Evolutionary conservation across 495 filamentous ascomycete genomes (phyloP).

Genomic region (Talaromyces borbonicus): DNA sequence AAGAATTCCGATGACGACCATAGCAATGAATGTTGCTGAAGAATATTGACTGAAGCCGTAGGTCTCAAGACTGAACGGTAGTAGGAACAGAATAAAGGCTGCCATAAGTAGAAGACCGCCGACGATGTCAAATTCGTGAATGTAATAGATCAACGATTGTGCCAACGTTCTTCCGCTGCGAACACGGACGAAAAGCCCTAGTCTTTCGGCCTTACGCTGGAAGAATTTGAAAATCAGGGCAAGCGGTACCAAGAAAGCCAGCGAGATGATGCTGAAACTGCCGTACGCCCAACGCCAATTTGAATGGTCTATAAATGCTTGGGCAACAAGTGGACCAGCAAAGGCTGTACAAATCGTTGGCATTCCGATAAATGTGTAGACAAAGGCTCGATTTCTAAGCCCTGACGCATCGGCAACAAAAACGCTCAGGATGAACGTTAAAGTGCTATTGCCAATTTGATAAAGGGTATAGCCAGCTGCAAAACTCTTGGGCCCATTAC

Average conservation of each 20-base stretch:
- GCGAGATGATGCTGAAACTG: constrained; percentile 48
- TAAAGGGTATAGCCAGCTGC: constrained; percentile 46
- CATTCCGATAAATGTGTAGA: constrained; percentile 49
- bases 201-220: constrained; percentile 44
- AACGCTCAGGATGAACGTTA: constrained; percentile 45
- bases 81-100: constrained; percentile 53
- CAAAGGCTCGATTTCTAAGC: constrained; percentile 50
- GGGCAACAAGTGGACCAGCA: constrained; percentile 22
- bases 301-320: constrained; percentile 34
- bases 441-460: constrained; percentile 45
- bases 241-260: constrained; percentile 42
- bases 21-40: constrained; percentile 41
- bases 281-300: constrained; percentile 59
- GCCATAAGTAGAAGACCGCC: constrained; percentile 48
- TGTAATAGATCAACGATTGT: constrained; percentile 42
- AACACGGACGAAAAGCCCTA: constrained; percentile 23
- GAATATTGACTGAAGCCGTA: constrained; percentile 40
- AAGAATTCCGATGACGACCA: constrained; percentile 45
- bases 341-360: constrained; percentile 46
- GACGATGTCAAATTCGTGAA: constrained; percentile 52
- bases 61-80: constrained; percentile 49
- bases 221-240: constrained; percentile 42
- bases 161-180: constrained; percentile 33
- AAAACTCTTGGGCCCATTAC: constrained; percentile 34
- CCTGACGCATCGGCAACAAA: constrained; percentile 58